Evolutionary conservation across 768 basidiomycete species (phyloP).

Genomic region (Udeniomyces megalosporus): DNA sequence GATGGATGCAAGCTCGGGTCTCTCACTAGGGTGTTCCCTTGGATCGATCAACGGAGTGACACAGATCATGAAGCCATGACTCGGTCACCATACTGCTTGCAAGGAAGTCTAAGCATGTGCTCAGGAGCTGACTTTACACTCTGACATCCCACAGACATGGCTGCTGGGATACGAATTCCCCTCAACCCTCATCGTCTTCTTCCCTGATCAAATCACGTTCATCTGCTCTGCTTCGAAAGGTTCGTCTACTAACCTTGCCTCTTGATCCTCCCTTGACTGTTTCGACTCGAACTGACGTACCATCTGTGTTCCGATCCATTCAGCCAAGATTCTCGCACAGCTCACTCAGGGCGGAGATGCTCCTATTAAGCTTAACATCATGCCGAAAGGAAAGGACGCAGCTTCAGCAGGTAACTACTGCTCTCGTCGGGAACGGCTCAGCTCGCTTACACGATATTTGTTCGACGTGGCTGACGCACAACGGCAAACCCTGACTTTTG

Average conservation of each 20-base stretch:
- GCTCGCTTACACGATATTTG: too few relatives aligned
- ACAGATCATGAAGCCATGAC: too few relatives aligned
- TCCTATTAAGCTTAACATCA: slow-evolving; percentile 3
- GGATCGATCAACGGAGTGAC: too few relatives aligned
- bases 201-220: slow-evolving; percentile 56
- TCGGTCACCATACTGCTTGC: too few relatives aligned
- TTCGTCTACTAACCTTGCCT: slow-evolving; percentile 25
- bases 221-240: slow-evolving; percentile 82
- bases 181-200: slow-evolving; percentile 72
- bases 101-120: too few relatives aligned
- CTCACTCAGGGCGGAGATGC: slow-evolving; percentile 38
- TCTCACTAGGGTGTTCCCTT: too few relatives aligned
- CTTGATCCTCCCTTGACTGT: not conserved
- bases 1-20: too few relatives aligned
- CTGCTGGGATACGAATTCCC: slow-evolving; percentile 95
- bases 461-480: too few relatives aligned
- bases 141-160: slow-evolving; percentile 52
- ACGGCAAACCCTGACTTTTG: too few relatives aligned
- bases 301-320: slow-evolving; percentile 1
- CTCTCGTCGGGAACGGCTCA: not conserved
- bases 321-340: slow-evolving; percentile 76
- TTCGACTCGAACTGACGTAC: not conserved
- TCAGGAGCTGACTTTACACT: too few relatives aligned
- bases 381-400: slow-evolving; percentile 8
- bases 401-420: not conserved